Evolutionary conservation across 768 basidiomycete species (phyloP), one percentile per base, ranked within the genome.

Genomic region (Lentinula sp.): DNA sequence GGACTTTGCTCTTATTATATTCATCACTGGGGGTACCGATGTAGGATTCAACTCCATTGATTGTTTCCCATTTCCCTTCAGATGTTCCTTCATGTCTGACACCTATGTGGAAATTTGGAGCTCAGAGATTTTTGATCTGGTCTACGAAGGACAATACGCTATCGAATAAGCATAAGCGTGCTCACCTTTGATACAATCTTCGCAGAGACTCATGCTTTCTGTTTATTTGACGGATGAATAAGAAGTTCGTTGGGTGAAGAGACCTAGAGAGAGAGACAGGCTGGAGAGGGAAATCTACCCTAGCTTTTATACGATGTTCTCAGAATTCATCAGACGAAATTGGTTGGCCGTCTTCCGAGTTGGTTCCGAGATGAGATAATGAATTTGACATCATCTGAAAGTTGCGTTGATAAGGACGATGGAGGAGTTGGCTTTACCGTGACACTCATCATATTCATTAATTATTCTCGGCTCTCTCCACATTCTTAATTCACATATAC

Each of bases 21-120:
- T 77, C 73, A 39, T 54, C 65, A 1, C 67, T 39, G 18, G 79
- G 79, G 2, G 75, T 75, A 8, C 73, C 71, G 40, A 79, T 72
- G 61, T 82, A 82, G 62, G 70, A 73, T 31, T 71, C 63, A 34
- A 77, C 64, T 5, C 77, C 78, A 23, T 65, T 72, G 55, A 80
- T 73, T 54, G 65, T 63, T 63, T 75, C 70, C 62, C 73, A 65
- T 61, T 71, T 70, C 59, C 77, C 78, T 61, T 35, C 11, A 9
- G 60, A 52, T 1, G 8, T 45, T 42, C 52, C 52, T 49, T 46
- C 60, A 39, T 49, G 45, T 21, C 31, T 43, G 8, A 55, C 45
- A 39, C 51, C 52, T 61, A 50, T 15, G 34, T 11, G 18, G 5
- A 15, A 18, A 4, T 13, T 18, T 46, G 6, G 45, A 46, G 37